Conservation (phyloP, 805 yeast species). For the Starmera dryadoides region DNA sequence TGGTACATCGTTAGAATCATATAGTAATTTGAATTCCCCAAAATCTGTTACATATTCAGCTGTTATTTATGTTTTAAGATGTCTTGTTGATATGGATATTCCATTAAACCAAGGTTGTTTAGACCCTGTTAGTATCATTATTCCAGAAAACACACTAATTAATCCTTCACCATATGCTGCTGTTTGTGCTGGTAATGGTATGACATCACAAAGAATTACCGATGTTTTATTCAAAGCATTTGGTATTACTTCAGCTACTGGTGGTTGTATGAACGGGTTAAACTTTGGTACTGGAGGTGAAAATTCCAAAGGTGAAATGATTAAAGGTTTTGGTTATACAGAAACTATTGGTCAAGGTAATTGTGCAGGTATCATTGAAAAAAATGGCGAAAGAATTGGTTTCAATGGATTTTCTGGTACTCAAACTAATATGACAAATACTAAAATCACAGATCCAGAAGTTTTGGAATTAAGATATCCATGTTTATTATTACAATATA, state of each 20-base stretch:
- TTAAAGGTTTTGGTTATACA: slow-evolving; percentile 43
- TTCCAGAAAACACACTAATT: slow-evolving; percentile 27
- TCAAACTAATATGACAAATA: slow-evolving; percentile 48
- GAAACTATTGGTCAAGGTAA: slow-evolving; percentile 53
- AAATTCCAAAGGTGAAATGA: slow-evolving; percentile 30
- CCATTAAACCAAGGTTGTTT: slow-evolving; percentile 54
- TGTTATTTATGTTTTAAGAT: slow-evolving; percentile 44
- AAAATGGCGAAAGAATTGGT: slow-evolving; percentile 74
- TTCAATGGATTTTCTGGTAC: slow-evolving; percentile 42
- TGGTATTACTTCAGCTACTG: slow-evolving; percentile 50
- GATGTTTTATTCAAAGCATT: slow-evolving; percentile 48
- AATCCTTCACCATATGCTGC: slow-evolving; percentile 36
- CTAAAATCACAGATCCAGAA: slow-evolving; percentile 50
- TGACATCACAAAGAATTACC: slow-evolving; percentile 49
- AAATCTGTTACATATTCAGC: slow-evolving; percentile 46
- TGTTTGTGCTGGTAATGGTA: slow-evolving; percentile 48
- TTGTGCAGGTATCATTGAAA: slow-evolving; percentile 42
- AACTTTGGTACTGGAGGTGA: slow-evolving; percentile 46
- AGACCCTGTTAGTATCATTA: slow-evolving; percentile 32
- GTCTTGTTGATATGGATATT: slow-evolving; percentile 43
- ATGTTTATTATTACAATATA: slow-evolving; percentile 36
- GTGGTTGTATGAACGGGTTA: slow-evolving; percentile 51
- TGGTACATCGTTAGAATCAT: slow-evolving; percentile 46
- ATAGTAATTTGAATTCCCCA: slow-evolving; percentile 49
- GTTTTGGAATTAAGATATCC: slow-evolving; percentile 47